Conservation (phyloP, 768 basidiomycete species). For the Mycena belliarum region DNA sequence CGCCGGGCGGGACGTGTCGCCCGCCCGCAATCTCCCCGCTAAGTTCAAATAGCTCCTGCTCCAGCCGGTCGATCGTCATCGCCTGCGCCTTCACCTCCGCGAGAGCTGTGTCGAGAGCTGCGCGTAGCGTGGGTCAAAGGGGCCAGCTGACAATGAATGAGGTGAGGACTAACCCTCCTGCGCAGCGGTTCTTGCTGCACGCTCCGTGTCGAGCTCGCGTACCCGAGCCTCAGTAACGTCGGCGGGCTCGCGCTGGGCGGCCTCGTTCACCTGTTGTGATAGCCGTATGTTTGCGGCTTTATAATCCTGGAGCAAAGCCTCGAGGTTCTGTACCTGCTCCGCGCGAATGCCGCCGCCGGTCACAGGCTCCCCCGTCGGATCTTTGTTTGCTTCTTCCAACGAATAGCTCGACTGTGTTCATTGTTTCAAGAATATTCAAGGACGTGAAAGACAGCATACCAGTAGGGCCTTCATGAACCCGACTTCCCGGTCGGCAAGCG, state of each 20-base stretch:
- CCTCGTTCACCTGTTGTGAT: slow-evolving; percentile 46
- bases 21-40: slow-evolving; percentile 76
- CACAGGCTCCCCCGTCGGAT: slow-evolving; percentile 20
- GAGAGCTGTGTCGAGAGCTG: slow-evolving; percentile 49
- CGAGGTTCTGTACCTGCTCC: slow-evolving; percentile 54
- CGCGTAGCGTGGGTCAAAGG: neutral
- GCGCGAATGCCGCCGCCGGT: slow-evolving; percentile 39
- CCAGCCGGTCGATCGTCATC: slow-evolving; percentile 65
- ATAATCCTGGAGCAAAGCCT: slow-evolving; percentile 54
- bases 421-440: neutral
- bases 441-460: slow-evolving; percentile 44
- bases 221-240: slow-evolving; percentile 40
- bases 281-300: slow-evolving; percentile 50
- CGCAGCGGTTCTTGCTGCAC: slow-evolving; percentile 36
- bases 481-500: slow-evolving; percentile 57
- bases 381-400: slow-evolving; percentile 51
- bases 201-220: slow-evolving; percentile 38
- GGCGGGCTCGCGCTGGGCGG: slow-evolving; percentile 37
- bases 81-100: slow-evolving; percentile 38
- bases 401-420: slow-evolving; percentile 57
- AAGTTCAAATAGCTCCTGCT: slow-evolving; percentile 78
- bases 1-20: slow-evolving; percentile 69
- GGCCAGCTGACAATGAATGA: neutral
- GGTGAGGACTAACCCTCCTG: slow-evolving; percentile 42
- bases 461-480: slow-evolving; percentile 68